Percentiles rank a stretch among this genome's conserved stretches.
phyloP scores from a whole-genome alignment of 371 early-diverging fungal species.

The Blakeslea trispora region DNA sequence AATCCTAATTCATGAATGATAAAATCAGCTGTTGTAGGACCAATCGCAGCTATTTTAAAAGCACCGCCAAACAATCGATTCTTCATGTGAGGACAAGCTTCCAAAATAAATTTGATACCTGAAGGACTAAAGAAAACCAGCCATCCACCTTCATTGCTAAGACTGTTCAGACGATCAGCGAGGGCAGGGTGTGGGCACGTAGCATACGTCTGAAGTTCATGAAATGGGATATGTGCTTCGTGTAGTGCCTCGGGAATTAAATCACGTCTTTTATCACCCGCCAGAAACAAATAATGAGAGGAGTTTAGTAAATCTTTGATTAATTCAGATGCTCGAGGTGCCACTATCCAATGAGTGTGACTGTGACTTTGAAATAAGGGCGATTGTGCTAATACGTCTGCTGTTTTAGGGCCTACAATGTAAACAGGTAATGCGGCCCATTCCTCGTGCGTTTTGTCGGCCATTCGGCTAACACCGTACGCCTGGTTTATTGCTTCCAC shows the following conservation, averaged over 20 bases:
- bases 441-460: background rate
- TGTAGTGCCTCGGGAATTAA: conserved; percentile 38
- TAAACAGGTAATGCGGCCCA: conserved; percentile 37
- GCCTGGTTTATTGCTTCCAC: conserved; percentile 34
- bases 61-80: background rate
- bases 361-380: conserved; percentile 26
- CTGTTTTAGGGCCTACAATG: conserved; percentile 58
- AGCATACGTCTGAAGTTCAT: conserved; percentile 46
- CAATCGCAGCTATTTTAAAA: conserved; percentile 49
- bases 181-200: conserved; percentile 41
- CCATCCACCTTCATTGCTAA: conserved; percentile 36
- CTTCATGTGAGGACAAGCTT: background rate
- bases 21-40: conserved; percentile 54
- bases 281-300: conserved; percentile 40
- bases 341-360: conserved; percentile 20
- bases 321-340: conserved; percentile 48
- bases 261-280: conserved; percentile 61
- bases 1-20: conserved; percentile 18
- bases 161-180: background rate
- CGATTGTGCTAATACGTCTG: conserved; percentile 19
- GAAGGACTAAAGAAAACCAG: conserved; percentile 64
- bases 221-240: conserved; percentile 25
- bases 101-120: conserved; percentile 45
- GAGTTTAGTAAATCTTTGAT: conserved; percentile 29
- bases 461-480: background rate